Evolutionary conservation across 2,329 filamentous ascomycete species (phyloP).

Genomic region (Corynespora cassiicola): DNA sequence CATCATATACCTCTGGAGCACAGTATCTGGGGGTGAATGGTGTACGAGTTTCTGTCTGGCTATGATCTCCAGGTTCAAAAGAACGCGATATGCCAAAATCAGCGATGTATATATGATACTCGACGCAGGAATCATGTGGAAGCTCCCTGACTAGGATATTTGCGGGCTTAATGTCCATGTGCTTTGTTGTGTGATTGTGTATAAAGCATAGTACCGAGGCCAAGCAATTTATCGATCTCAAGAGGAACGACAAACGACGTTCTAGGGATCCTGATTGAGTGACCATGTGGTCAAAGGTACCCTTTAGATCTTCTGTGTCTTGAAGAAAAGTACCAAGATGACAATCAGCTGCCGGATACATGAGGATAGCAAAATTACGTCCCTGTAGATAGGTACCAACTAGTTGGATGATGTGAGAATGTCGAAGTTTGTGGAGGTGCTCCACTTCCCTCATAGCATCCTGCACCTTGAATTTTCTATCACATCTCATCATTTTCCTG

Average conservation of each 20-base stretch:
- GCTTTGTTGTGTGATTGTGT: conserved; percentile 16
- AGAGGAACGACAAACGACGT: no score
- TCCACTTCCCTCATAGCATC: conserved; percentile 21
- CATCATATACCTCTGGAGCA: conserved; percentile 20
- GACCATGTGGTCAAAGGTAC: no score
- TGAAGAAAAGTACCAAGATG: conserved; percentile 20
- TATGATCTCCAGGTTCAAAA: conserved; percentile 16
- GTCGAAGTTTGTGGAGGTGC: conserved; percentile 20
- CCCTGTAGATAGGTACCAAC: conserved; percentile 22
- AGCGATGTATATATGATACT: conserved; percentile 15
- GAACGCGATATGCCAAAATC: conserved; percentile 28
- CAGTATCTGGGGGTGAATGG: conserved; percentile 22
- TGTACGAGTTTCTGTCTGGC: conserved; percentile 22
- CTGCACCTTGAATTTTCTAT: background rate
- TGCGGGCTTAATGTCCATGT: conserved; percentile 29
- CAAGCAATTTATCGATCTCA: conserved; percentile 16
- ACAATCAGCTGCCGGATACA: conserved; percentile 24
- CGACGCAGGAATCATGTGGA: background rate
- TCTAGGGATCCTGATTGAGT: no score
- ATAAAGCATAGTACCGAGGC: conserved; percentile 15
- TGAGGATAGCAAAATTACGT: conserved; percentile 17
- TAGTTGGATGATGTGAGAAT: conserved; percentile 24
- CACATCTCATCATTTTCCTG: conserved; percentile 24
- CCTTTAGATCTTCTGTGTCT: conserved; percentile 8
- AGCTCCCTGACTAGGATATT: conserved; percentile 20